A percentile compares a stretch with the other conserved stretches of the same genome.
Conservation (phyloP, 2,329 filamentous ascomycete genomes). For the Aspergillus thermomutatus region DNA sequence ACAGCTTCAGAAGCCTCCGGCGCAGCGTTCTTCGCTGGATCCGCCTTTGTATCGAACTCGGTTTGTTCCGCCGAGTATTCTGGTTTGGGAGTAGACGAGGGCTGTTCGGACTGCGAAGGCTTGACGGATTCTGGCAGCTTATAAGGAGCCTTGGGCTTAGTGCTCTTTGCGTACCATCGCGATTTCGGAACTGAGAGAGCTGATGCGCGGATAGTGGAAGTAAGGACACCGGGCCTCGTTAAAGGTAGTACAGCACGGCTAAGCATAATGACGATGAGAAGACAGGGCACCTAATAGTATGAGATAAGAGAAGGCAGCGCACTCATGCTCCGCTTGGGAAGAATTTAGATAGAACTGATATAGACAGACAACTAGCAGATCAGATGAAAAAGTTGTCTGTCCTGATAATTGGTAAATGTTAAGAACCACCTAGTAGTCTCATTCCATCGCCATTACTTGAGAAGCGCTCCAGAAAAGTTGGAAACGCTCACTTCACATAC, state of each 20-base stretch:
- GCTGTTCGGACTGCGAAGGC: constrained; percentile 23
- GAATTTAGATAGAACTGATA: neutral
- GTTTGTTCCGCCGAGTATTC: constrained; percentile 35
- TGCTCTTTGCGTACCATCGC: constrained; percentile 40
- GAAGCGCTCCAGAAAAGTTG: constrained; percentile 29
- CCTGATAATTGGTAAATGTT: constrained; percentile 3
- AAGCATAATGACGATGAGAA: constrained; percentile 36
- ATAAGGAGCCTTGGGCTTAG: constrained; percentile 32
- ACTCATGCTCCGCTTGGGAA: constrained; percentile 18
- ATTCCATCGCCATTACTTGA: constrained; percentile 3
- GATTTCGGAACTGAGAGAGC: constrained; percentile 30
- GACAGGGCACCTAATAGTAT: constrained; percentile 12
- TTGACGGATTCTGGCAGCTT: constrained; percentile 33
- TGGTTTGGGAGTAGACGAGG: constrained; percentile 21
- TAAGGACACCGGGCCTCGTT: constrained; percentile 39
- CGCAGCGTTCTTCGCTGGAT: constrained; percentile 29
- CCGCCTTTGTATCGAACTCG: constrained; percentile 36
- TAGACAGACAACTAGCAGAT: neutral
- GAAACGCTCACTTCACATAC: constrained; percentile 17
- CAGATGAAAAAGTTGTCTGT: neutral
- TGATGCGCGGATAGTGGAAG: constrained; percentile 34
- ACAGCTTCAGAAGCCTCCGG: constrained; percentile 26
- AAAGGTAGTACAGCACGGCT: constrained; percentile 45
- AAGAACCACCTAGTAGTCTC: constrained; percentile 4
- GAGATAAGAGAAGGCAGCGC: constrained; percentile 8